Conservation (phyloP, 345 rosid genomes). For the Sonneratia alba region DNA sequence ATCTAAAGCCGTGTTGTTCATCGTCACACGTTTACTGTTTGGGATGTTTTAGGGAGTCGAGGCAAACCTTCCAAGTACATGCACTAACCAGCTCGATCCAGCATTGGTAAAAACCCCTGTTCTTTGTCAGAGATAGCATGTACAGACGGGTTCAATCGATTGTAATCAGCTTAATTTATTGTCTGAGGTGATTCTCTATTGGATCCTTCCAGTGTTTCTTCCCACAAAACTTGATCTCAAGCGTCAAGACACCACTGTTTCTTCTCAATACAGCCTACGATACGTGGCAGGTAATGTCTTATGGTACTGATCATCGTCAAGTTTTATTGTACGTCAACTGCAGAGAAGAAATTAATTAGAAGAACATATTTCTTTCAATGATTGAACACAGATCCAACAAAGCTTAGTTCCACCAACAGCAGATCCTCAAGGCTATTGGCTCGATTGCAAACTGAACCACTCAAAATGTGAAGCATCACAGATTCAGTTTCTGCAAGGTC, state of each 20-base stretch:
- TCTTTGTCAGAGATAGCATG: background rate
- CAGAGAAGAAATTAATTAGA: background rate
- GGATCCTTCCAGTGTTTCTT: constrained; percentile 73
- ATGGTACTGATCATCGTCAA: background rate
- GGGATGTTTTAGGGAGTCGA: constrained; percentile 37
- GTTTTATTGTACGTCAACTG: background rate
- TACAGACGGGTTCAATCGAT: background rate
- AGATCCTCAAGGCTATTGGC: constrained; percentile 88
- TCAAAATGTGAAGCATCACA: constrained; percentile 58
- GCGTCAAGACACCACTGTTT: constrained; percentile 67
- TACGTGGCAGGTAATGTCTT: constrained; percentile 78
- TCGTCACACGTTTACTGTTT: background rate
- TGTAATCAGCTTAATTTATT: background rate
- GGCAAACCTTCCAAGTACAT: constrained; percentile 49
- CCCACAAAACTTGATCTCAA: constrained; percentile 69
- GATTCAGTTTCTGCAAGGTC: constrained; percentile 68
- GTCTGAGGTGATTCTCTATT: background rate
- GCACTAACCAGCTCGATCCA: constrained; percentile 78
- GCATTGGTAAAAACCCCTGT: constrained; percentile 44
- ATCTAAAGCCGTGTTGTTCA: background rate
- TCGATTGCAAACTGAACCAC: constrained; percentile 55
- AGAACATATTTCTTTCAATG: background rate
- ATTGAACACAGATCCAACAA: constrained; percentile 50
- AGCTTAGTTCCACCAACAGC: constrained; percentile 82
- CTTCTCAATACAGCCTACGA: constrained; percentile 86